Evolutionary conservation across 192 early-diverging fungal species (phyloP).

Genomic region (Coemansia interrupta): DNA sequence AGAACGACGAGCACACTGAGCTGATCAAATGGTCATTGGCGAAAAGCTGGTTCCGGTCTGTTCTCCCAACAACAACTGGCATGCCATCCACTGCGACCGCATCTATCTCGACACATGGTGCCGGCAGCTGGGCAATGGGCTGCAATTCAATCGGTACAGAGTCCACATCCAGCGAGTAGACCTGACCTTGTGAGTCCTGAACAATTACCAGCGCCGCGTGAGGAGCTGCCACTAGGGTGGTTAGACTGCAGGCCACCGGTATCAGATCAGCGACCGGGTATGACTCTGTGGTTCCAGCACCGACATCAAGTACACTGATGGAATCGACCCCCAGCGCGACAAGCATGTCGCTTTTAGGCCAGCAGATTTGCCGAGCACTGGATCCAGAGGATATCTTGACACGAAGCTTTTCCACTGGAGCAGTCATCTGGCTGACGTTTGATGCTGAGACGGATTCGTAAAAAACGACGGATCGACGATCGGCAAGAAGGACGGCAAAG

Average conservation of each 20-base stretch:
- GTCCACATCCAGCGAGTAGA: constrained; percentile 27
- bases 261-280: not conserved
- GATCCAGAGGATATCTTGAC: constrained; percentile 2
- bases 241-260: constrained; percentile 6
- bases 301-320: constrained; percentile 47
- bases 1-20: constrained; percentile 82
- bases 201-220: constrained; percentile 48
- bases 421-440: constrained; percentile 15
- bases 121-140: constrained; percentile 9
- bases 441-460: constrained; percentile 12
- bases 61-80: constrained; percentile 65
- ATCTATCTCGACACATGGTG: constrained; percentile 32
- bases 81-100: constrained; percentile 6
- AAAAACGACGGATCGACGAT: constrained; percentile 36
- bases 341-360: constrained; percentile 54
- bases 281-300: constrained; percentile 4
- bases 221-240: constrained; percentile 21
- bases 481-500: constrained; percentile 68
- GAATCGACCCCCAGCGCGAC: constrained; percentile 52
- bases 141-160: not conserved
- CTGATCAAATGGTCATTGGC: constrained; percentile 67
- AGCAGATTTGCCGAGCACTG: constrained; percentile 65
- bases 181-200: constrained; percentile 38
- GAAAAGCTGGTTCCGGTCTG: constrained; percentile 79
- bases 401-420: constrained; percentile 18